Conservation (phyloP, 2,329 filamentous ascomycete species). For the Aspergillus sp. region DNA sequence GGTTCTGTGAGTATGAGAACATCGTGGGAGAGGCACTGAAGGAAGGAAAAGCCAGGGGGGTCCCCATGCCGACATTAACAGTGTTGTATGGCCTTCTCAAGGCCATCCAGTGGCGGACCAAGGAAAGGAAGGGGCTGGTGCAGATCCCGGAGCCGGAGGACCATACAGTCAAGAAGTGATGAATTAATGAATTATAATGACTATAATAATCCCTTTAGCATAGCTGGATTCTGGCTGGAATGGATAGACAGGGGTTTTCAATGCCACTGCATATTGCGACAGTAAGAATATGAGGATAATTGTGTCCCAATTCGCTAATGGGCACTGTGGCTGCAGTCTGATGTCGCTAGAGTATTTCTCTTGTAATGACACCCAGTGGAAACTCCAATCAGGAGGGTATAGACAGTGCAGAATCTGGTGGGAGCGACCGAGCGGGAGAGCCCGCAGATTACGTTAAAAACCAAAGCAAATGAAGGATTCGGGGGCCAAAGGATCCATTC, state of each 20-base stretch:
- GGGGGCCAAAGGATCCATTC: not conserved
- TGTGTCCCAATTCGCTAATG: no score
- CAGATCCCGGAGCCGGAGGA: conserved; percentile 13
- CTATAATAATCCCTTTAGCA: no score
- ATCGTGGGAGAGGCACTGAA: conserved; percentile 60
- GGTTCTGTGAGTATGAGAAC: conserved; percentile 57
- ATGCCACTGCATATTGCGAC: no score
- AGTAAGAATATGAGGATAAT: no score
- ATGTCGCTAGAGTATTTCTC: not conserved
- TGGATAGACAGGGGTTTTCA: no score
- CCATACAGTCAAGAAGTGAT: conserved; percentile 4
- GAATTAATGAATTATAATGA: not conserved
- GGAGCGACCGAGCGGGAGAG: not conserved
- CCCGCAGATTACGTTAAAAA: not conserved
- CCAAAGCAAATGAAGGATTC: not conserved
- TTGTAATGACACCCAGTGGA: not conserved
- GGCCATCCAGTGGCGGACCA: conserved; percentile 31
- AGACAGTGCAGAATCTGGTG: not conserved
- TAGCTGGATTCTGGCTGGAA: no score
- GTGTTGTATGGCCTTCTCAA: conserved; percentile 32
- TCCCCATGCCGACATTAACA: conserved; percentile 36
- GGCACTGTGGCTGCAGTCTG: not conserved
- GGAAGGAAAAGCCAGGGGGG: conserved; percentile 52
- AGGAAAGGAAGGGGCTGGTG: conserved; percentile 25
- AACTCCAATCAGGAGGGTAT: not conserved